Evolutionary conservation across 139 green algal genomes (phyloP).

Genomic region (Coccomyxa sp.): DNA sequence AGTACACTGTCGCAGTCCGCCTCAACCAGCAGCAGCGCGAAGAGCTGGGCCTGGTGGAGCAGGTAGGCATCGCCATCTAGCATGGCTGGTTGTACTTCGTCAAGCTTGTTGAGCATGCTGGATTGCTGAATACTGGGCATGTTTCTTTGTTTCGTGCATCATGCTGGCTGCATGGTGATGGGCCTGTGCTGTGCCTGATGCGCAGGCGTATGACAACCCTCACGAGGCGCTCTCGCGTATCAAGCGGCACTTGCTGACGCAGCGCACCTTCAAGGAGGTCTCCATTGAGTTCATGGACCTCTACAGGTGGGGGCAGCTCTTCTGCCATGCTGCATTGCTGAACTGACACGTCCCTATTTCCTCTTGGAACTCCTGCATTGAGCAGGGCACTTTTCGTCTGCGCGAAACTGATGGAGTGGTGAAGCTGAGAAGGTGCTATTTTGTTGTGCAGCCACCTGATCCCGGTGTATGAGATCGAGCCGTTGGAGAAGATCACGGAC

Average conservation of each 20-base stretch:
- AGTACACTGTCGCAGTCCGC: conserved; percentile 91
- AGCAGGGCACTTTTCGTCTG: no score
- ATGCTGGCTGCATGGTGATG: no score
- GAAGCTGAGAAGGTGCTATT: not conserved
- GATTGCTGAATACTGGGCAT: not conserved
- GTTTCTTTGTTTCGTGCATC: not conserved
- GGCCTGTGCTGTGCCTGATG: not conserved
- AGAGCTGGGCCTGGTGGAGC: conserved; percentile 98
- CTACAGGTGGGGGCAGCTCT: conserved; percentile 50
- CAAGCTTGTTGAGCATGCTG: not conserved
- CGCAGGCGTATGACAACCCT: conserved; percentile 97
- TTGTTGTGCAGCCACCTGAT: conserved; percentile 79
- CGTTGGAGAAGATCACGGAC: conserved; percentile 99
- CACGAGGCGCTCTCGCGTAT: conserved; percentile 97
- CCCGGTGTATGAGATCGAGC: conserved; percentile 98
- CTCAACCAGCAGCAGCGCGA: conserved; percentile 96
- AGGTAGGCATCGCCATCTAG: conserved; percentile 30
- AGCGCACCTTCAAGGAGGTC: conserved; percentile 97
- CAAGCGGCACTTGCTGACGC: conserved; percentile 98
- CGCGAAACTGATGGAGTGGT: no score
- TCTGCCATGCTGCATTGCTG: not conserved
- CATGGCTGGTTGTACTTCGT: not conserved
- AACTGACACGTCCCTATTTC: not conserved
- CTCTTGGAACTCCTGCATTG: no score
- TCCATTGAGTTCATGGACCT: conserved; percentile 97